A percentile compares a stretch with the other conserved stretches of the same genome.
These are phyloP conservation scores for Naematelia encephala DNA, from an alignment of 768 basidiomycete species.

Conservation along the genomic window DNA sequence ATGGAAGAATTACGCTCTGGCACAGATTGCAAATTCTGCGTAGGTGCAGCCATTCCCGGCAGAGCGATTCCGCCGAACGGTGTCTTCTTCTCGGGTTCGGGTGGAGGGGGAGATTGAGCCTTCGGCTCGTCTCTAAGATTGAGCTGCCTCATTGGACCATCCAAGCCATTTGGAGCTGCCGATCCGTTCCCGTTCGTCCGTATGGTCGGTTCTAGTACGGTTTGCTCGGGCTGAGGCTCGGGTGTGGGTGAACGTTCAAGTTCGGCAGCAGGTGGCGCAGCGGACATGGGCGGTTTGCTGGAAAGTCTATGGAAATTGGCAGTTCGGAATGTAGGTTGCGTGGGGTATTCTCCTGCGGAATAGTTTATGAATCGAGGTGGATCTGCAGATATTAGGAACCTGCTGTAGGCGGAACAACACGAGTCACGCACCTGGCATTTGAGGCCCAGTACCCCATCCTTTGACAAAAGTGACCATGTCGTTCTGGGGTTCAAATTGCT, in stretches of 20 bases:
- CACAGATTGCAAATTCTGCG: constrained; percentile 4
- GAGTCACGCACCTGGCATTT: constrained; percentile 61
- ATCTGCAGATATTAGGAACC: constrained; percentile 54
- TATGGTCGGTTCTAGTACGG: background rate
- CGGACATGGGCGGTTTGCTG: constrained; percentile 53
- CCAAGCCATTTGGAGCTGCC: constrained; percentile 13
- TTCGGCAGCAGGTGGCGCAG: constrained; percentile 13
- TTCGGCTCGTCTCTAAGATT: constrained; percentile 18
- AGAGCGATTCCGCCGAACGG: constrained; percentile 46
- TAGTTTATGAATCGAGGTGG: constrained; percentile 84
- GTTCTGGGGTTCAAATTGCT: constrained; percentile 79
- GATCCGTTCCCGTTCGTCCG: background rate
- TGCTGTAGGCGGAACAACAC: background rate
- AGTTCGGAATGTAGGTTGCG: constrained; percentile 55
- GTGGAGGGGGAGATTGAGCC: constrained; percentile 1
- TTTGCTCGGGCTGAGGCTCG: constrained; percentile 1
- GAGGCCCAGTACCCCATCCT: constrained; percentile 79
- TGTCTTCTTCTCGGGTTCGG: constrained; percentile 10
- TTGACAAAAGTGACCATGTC: constrained; percentile 88
- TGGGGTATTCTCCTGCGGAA: constrained; percentile 48
- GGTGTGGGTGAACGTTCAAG: background rate
- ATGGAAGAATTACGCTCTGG: constrained; percentile 22
- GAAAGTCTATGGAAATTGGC: constrained; percentile 54
- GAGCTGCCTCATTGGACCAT: constrained; percentile 15
- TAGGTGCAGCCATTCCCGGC: constrained; percentile 39